Evolutionary conservation across 371 early-diverging fungal genomes (phyloP).

Genomic region (Apophysomyces elegans): DNA sequence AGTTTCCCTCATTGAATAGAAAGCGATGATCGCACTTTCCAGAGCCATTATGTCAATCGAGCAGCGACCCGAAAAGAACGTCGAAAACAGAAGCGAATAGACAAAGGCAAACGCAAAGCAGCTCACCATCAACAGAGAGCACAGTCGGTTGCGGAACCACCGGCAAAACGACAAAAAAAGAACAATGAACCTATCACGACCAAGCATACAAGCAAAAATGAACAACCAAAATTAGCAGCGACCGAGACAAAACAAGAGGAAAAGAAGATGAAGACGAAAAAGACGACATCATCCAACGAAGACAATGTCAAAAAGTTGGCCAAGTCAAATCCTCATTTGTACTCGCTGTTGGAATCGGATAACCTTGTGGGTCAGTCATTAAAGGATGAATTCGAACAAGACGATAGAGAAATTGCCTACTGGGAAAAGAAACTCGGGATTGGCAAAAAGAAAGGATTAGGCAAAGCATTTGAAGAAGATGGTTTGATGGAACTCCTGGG

Average conservation of each 20-base stretch:
- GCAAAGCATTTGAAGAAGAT: constrained; percentile 66
- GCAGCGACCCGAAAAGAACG: constrained; percentile 37
- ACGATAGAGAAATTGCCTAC: constrained; percentile 76
- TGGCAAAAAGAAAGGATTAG: constrained; percentile 58
- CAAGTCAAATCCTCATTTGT: constrained; percentile 70
- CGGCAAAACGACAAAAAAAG: constrained; percentile 37
- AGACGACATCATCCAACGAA: not conserved
- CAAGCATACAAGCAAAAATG: not conserved
- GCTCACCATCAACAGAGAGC: constrained; percentile 26
- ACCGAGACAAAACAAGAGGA: constrained; percentile 1
- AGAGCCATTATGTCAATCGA: constrained; percentile 34
- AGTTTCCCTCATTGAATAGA: not conserved
- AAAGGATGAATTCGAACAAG: constrained; percentile 59
- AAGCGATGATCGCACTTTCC: constrained; percentile 47
- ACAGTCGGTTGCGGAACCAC: constrained; percentile 16
- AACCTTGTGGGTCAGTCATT: constrained; percentile 46
- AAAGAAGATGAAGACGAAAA: not conserved
- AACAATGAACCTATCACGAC: not conserved
- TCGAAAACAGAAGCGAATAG: constrained; percentile 2
- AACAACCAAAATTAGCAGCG: constrained; percentile 5
- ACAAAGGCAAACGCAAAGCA: constrained; percentile 33
- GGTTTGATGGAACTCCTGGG: constrained; percentile 53
- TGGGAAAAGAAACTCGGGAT: constrained; percentile 82
- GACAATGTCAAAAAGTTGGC: constrained; percentile 61
- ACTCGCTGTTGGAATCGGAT: constrained; percentile 65